Evolutionary conservation across 106 monocot species (phyloP).

Genomic region (Alisma plantagoaquatica): DNA sequence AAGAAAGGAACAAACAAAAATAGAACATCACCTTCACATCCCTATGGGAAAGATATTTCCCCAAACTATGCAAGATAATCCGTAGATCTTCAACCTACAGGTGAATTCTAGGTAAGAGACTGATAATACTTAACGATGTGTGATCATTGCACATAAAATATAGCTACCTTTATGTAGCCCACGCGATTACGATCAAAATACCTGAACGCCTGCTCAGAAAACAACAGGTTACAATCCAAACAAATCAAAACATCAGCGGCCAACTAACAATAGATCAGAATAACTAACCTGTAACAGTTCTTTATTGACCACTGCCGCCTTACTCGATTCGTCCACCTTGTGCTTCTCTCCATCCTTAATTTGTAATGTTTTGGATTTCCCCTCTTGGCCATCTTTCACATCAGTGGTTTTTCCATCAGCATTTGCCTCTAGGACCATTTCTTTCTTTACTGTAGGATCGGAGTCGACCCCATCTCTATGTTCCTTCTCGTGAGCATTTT

Average conservation of each 20-base stretch:
- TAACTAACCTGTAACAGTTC: conserved; percentile 84
- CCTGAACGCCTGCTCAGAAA: conserved; percentile 74
- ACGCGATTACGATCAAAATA: conserved; percentile 75
- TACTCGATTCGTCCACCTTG: too few relatives aligned
- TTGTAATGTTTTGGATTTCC: too few relatives aligned
- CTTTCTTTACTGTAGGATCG: too few relatives aligned
- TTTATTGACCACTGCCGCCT: conserved; percentile 50
- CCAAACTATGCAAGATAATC: conserved; percentile 77
- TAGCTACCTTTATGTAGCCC: conserved; percentile 66
- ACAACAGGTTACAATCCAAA: too few relatives aligned
- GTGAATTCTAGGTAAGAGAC: background rate
- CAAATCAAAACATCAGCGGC: too few relatives aligned
- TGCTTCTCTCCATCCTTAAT: too few relatives aligned
- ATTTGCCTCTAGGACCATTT: too few relatives aligned
- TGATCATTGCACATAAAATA: background rate
- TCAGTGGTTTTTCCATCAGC: too few relatives aligned
- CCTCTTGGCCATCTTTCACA: too few relatives aligned
- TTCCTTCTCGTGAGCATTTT: too few relatives aligned
- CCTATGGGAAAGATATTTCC: conserved; percentile 68
- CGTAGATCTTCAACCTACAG: conserved; percentile 86
- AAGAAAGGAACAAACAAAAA: background rate
- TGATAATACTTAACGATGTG: background rate
- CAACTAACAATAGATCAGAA: too few relatives aligned
- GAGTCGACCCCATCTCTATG: too few relatives aligned
- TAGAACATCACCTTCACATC: conserved; percentile 67